Conservation (phyloP, 805 yeast genomes). For the Metschnikowia cubensis region DNA sequence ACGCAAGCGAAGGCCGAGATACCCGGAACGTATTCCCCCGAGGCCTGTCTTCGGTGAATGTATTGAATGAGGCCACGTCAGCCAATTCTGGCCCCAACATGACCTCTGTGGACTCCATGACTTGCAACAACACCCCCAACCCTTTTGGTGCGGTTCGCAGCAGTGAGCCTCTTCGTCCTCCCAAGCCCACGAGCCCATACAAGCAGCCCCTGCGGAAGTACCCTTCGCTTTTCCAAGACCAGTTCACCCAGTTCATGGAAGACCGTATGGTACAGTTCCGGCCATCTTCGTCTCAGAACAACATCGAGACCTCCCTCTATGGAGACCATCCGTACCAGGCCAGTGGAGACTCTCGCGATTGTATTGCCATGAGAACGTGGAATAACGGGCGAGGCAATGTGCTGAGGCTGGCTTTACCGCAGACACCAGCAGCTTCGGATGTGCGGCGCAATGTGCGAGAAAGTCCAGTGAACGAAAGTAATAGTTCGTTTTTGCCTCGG, state of each 20-base stretch:
- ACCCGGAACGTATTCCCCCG: neutral
- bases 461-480: constrained; percentile 10
- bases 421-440: neutral
- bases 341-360: constrained; percentile 1
- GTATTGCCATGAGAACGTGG: neutral
- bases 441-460: constrained; percentile 2
- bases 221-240: constrained; percentile 14
- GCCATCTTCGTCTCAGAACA: constrained; percentile 16
- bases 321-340: constrained; percentile 16
- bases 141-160: constrained; percentile 12
- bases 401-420: neutral
- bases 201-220: constrained; percentile 2
- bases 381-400: neutral
- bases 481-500: constrained; percentile 13
- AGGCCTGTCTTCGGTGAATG: neutral
- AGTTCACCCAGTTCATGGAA: constrained; percentile 15
- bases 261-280: constrained; percentile 16
- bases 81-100: neutral
- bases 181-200: constrained; percentile 11
- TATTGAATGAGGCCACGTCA: neutral
- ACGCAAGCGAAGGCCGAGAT: neutral
- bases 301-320: constrained; percentile 12
- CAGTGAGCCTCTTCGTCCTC: constrained; percentile 15
- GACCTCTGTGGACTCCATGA: neutral
- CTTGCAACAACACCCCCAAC: constrained; percentile 4